Base-by-base conservation (phyloP, 345 rosid genomes). In the Euphorbia pulcherrima region DNA sequence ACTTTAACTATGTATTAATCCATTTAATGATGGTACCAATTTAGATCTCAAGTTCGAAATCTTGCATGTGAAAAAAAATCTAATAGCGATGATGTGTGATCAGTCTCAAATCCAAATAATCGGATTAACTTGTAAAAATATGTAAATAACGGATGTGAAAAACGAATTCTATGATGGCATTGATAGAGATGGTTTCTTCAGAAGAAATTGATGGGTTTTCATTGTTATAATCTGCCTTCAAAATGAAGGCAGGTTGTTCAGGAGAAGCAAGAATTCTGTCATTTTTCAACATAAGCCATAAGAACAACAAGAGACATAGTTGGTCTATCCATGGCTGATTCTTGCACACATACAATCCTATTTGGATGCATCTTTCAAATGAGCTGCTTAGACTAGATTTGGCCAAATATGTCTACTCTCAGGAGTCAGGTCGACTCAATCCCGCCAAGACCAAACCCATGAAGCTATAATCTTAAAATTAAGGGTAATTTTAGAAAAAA, bases 301-400 rank as follows among this genome's bases (percentile, higher is more conserved):
- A 75, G 44, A 14, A 83, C 71, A 7, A 83, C 90, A 3, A 73
- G 0, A 0, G 82, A 80, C 96, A 89, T 92, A 3, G 70, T 73
- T 14, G 84, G 85, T 21, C 85, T 46, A 4, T 92, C 93, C 4
- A 30, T 26, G 4, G 86, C 80, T 0, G 48, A 65, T 74, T 87
- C 93, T 79, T 87, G 93, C 29, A 83, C 87, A n/a, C 92, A 86
- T 66, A 67, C 6, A 91, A 72, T 60, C 89, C 90, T 2, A 87
- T 81, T 13, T 84, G 84, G 39, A 84, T 75, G 77, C 90, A 83
- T 55, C 76, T 87, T 64, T 55, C 24, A 1, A 80, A 76, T 71
- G n/a, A n/a, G n/a, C n/a, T n/a, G n/a, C n/a, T n/a, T n/a, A n/a
- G n/a, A n/a, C n/a, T 2, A 18, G 50, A 44, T 44, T 44, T 44